Percentiles rank a stretch among this genome's conserved stretches.
Conservation (phyloP, 1,284 basidiomycete species). For the Kwoniella shivajii region DNA sequence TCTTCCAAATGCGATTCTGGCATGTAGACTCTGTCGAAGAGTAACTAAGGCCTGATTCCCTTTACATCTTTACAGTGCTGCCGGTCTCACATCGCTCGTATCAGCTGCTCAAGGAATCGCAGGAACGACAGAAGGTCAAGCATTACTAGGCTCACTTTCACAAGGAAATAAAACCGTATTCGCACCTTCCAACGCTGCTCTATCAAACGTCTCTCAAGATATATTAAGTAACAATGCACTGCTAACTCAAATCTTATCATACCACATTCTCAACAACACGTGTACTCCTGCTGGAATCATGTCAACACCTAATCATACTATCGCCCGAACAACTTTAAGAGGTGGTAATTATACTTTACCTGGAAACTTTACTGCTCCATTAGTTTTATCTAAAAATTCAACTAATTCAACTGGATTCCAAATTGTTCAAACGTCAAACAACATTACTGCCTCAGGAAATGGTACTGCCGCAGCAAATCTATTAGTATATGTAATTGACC, state of each 20-base stretch:
- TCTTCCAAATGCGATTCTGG: no score
- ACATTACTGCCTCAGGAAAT: slow-evolving; percentile 55
- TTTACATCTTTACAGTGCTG: slow-evolving; percentile 1
- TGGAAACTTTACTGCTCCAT: slow-evolving; percentile 59
- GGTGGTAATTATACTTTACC: slow-evolving; percentile 45
- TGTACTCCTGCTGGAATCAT: slow-evolving; percentile 55
- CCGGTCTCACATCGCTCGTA: slow-evolving; percentile 56
- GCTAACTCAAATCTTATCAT: slow-evolving; percentile 61
- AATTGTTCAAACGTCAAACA: slow-evolving; percentile 38
- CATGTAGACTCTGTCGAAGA: no score
- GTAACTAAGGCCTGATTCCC: no score
- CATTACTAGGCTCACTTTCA: slow-evolving; percentile 56
- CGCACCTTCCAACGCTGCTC: slow-evolving; percentile 53
- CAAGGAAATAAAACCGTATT: slow-evolving; percentile 53
- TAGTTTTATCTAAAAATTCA: slow-evolving; percentile 59
- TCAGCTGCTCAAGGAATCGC: slow-evolving; percentile 54
- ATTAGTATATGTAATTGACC: slow-evolving; percentile 55
- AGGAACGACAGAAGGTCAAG: slow-evolving; percentile 58
- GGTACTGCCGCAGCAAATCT: slow-evolving; percentile 41
- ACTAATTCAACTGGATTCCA: slow-evolving; percentile 27
- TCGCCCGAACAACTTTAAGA: slow-evolving; percentile 66
- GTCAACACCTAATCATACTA: slow-evolving; percentile 57
- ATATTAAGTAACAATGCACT: slow-evolving; percentile 53
- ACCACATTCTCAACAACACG: slow-evolving; percentile 65
- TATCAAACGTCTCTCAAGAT: slow-evolving; percentile 44